A percentile compares a stretch with the other conserved stretches of the same genome.
Evolutionary conservation across 2,329 filamentous ascomycete genomes (phyloP).

Genomic region (Rutstroemia sp.): DNA sequence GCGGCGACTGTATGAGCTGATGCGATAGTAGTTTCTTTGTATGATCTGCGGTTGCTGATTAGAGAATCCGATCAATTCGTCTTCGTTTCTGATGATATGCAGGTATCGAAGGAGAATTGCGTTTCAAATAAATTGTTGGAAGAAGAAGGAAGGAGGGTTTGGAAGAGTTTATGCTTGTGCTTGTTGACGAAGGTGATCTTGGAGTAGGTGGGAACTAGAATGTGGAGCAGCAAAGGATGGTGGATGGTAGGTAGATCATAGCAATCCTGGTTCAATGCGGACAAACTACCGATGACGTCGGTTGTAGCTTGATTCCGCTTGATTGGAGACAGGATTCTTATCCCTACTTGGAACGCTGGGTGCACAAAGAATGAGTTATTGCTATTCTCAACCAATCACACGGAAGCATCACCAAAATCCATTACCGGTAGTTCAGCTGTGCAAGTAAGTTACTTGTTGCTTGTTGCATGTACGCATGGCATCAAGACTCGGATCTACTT

Average conservation of each 20-base stretch:
- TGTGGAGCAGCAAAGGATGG: not conserved
- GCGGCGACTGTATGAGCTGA: constrained; percentile 16
- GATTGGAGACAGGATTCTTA: too few species aligned
- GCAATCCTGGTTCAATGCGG: not conserved
- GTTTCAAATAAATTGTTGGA: not conserved
- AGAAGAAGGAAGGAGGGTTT: not conserved
- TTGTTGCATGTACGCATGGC: not conserved
- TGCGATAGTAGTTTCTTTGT: not conserved
- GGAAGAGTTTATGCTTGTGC: not conserved
- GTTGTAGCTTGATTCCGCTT: too few species aligned
- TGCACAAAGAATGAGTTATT: not conserved
- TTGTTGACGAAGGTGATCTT: not conserved
- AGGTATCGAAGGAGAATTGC: not conserved
- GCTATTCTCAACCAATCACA: too few species aligned
- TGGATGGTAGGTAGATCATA: not conserved
- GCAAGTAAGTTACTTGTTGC: too few species aligned
- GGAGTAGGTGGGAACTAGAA: not conserved
- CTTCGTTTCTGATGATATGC: not conserved
- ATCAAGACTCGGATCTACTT: not conserved
- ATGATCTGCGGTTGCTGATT: not conserved
- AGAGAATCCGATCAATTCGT: not conserved
- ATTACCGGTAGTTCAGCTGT: too few species aligned
- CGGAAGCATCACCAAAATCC: too few species aligned
- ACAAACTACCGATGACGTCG: not conserved
- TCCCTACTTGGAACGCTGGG: not conserved